Conservation (phyloP, 2,329 filamentous ascomycete species). For the Alternaria viburni region DNA sequence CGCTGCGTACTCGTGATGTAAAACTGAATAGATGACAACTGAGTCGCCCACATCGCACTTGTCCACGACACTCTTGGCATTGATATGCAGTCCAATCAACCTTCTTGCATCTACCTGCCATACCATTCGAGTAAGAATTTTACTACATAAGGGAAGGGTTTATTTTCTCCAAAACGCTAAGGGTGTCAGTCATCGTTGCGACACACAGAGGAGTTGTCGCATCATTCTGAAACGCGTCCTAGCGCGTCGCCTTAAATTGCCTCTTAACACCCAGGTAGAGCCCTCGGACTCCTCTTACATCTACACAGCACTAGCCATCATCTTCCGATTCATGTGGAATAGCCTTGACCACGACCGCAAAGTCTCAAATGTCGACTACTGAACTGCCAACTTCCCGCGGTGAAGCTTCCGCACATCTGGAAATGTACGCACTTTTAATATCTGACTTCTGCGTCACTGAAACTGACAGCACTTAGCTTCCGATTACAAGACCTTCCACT, state of each 20-base stretch:
- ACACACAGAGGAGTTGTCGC: neutral
- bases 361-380: neutral
- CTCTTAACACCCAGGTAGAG: neutral
- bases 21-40: neutral
- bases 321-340: neutral
- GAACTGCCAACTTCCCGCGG: too few species aligned
- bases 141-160: neutral
- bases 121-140: neutral
- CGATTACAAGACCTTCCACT: neutral
- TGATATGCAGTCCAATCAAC: neutral
- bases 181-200: neutral
- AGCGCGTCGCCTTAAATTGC: neutral
- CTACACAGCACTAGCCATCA: neutral
- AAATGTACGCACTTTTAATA: neutral
- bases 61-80: neutral
- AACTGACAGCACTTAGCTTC: neutral
- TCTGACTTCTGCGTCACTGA: too few species aligned
- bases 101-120: neutral
- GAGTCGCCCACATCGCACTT: neutral
- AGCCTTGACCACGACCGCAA: neutral
- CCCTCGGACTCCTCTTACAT: neutral
- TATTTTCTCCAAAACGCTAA: neutral
- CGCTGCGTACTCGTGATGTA: neutral
- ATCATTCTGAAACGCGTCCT: neutral
- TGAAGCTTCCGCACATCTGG: neutral